These are phyloP conservation scores for Aspergillus intermedius DNA, from an alignment of 2,329 filamentous ascomycete genomes.

Conservation along the genomic window DNA sequence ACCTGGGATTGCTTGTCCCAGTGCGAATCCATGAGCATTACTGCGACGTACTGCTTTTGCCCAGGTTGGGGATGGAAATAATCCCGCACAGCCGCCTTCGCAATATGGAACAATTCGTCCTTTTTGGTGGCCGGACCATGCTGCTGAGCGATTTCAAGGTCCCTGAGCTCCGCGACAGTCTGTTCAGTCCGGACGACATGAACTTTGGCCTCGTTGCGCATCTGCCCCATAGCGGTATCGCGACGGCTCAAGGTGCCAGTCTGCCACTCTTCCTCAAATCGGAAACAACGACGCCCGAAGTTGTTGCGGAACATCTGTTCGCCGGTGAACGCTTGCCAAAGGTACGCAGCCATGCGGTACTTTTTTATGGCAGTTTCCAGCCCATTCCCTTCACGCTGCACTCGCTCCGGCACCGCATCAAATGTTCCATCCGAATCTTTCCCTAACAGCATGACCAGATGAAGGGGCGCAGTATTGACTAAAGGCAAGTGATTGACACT, in stretches of 20 bases:
- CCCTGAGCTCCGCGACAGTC: slow-evolving; percentile 75
- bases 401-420: slow-evolving; percentile 70
- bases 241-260: slow-evolving; percentile 70
- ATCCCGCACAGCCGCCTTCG: slow-evolving; percentile 66
- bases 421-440: slow-evolving; percentile 83
- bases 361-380: slow-evolving; percentile 77
- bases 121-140: slow-evolving; percentile 62
- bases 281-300: slow-evolving; percentile 76
- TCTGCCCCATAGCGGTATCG: slow-evolving; percentile 63
- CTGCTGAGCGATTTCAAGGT: slow-evolving; percentile 73
- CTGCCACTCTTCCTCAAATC: slow-evolving; percentile 94
- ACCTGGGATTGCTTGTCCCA: slow-evolving; percentile 69
- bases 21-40: slow-evolving; percentile 77
- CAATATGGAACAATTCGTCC: slow-evolving; percentile 69
- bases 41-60: slow-evolving; percentile 83
- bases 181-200: slow-evolving; percentile 78
- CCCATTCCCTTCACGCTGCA: slow-evolving; percentile 72
- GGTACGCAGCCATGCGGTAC: slow-evolving; percentile 88
- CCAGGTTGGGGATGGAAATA: slow-evolving; percentile 69
- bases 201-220: slow-evolving; percentile 85
- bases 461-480: slow-evolving; percentile 71
- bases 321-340: slow-evolving; percentile 95
- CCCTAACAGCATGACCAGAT: slow-evolving; percentile 79
- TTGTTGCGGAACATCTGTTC: slow-evolving; percentile 93
- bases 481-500: slow-evolving; percentile 82